These are phyloP conservation scores for Mitragyna speciosa DNA, from an alignment of 257 asterid species.

Conservation along the genomic window DNA sequence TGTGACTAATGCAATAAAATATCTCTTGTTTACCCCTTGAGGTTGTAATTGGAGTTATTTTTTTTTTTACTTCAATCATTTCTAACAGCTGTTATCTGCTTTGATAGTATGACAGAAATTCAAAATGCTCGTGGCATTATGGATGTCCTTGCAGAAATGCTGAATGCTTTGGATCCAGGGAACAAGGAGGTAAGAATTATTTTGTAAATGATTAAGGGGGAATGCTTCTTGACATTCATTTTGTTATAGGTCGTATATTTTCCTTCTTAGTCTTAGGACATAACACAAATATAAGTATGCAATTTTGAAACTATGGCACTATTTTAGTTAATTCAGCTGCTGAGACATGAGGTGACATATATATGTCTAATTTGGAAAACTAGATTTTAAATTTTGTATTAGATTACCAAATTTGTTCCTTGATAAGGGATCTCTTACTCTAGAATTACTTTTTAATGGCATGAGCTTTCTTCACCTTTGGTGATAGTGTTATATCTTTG, in stretches of 20 bases:
- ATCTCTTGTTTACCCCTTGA: background rate
- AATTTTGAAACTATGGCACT: background rate
- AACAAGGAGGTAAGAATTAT: conserved; percentile 72
- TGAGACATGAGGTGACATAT: background rate
- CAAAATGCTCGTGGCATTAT: conserved; percentile 97
- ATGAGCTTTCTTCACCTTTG: background rate
- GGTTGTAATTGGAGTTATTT: background rate
- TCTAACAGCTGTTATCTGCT: conserved; percentile 11
- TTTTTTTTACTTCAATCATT: background rate
- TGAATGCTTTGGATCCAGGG: conserved; percentile 85
- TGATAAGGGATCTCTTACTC: background rate
- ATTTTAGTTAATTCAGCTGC: background rate
- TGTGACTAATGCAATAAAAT: background rate
- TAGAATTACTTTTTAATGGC: background rate
- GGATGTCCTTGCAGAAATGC: conserved; percentile 99
- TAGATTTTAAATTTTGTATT: background rate
- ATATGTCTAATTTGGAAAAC: background rate
- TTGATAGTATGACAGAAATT: conserved; percentile 80
- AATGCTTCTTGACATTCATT: background rate
- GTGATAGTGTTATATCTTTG: background rate
- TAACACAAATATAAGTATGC: background rate
- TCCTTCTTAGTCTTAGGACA: background rate
- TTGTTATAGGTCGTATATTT: background rate
- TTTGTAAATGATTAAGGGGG: background rate
- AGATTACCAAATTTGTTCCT: background rate